phyloP scores from a whole-genome alignment of 495 filamentous ascomycete genomes.

The Tetracladium marchalianum region DNA sequence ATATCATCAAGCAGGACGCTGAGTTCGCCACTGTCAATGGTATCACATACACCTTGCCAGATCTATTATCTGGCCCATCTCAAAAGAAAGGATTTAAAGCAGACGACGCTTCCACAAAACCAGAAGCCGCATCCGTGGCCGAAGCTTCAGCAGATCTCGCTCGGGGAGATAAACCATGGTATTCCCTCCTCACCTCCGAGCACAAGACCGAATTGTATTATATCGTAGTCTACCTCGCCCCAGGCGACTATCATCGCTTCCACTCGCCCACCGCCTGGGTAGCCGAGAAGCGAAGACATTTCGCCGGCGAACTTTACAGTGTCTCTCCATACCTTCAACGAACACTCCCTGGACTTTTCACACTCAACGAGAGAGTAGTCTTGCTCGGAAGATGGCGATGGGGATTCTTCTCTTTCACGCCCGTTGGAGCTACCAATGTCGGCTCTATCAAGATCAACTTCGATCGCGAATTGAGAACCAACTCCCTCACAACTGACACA shows the following conservation, averaged over 20 bases:
- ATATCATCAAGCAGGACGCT: constrained; percentile 64
- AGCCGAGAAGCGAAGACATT: constrained; percentile 81
- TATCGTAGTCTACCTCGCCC: constrained; percentile 92
- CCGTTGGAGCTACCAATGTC: constrained; percentile 97
- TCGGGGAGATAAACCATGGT: constrained; percentile 67
- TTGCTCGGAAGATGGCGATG: constrained; percentile 90
- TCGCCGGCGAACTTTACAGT: constrained; percentile 90
- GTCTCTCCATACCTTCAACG: constrained; percentile 91
- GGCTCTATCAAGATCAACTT: constrained; percentile 97
- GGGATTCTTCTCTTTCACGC: constrained; percentile 94
- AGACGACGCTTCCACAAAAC: constrained; percentile 54
- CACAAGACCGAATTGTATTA: constrained; percentile 72
- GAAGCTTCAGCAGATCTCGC: constrained; percentile 80
- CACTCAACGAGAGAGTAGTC: constrained; percentile 91
- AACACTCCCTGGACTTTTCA: constrained; percentile 87
- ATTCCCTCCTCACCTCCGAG: constrained; percentile 48
- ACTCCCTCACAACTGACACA: constrained; percentile 82
- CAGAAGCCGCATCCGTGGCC: constrained; percentile 58
- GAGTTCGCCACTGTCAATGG: constrained; percentile 95
- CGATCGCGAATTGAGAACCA: constrained; percentile 87
- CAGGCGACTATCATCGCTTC: constrained; percentile 97
- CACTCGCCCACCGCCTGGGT: constrained; percentile 94
- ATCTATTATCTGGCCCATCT: constrained; percentile 68
- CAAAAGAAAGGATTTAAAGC: constrained; percentile 19
- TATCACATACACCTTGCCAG: constrained; percentile 90